Conservation (phyloP, 2,329 filamentous ascomycete species). For the Aspergillus sp. region DNA sequence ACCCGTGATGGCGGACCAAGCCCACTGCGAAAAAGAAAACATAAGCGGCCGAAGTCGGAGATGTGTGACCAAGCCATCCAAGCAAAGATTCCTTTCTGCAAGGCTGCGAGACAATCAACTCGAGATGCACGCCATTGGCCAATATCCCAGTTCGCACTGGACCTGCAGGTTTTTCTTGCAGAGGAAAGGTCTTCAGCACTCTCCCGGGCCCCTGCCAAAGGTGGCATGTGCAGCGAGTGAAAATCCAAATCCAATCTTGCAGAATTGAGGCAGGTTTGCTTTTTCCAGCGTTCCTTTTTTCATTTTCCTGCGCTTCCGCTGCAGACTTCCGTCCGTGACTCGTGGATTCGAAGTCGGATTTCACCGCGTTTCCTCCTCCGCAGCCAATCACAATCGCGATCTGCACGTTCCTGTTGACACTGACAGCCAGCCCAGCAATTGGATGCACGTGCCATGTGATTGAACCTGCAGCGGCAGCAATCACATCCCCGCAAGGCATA, state of each 20-base stretch:
- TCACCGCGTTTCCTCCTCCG: not conserved
- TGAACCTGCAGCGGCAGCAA: not conserved
- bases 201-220: not conserved
- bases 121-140: not conserved
- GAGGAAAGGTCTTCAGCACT: not conserved
- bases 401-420: conserved; percentile 6
- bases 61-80: not conserved
- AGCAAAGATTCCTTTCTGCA: not conserved
- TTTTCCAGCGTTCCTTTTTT: not conserved
- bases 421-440: not conserved
- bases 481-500: not conserved
- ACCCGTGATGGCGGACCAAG: not conserved
- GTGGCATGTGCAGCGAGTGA: not conserved
- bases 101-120: not conserved
- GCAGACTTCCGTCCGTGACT: not conserved
- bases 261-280: conserved; percentile 1
- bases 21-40: not conserved
- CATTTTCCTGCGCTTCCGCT: not conserved
- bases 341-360: not conserved
- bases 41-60: not conserved
- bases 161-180: conserved; percentile 1
- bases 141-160: not conserved
- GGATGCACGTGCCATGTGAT: conserved; percentile 9
- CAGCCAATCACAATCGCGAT: not conserved
- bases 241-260: not conserved